Evolutionary conservation across 805 yeast species (phyloP), one percentile per base, ranked within the genome.

Genomic region (Candida khao-thaluensis): DNA sequence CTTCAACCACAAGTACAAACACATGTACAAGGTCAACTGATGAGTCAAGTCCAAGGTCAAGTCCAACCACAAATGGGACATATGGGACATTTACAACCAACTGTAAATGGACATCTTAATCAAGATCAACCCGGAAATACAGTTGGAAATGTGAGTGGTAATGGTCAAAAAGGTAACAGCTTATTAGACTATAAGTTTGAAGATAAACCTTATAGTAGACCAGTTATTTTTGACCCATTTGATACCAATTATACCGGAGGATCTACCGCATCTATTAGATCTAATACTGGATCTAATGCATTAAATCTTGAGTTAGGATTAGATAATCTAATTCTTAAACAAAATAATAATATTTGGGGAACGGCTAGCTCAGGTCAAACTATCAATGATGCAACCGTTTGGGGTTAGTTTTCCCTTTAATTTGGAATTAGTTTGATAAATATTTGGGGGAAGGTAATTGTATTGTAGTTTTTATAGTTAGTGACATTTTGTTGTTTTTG

Each of bases 271-370:
- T 21, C 26, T 31, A 15, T 27, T 14, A n/a, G 26, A 14, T 22
- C 35, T 21, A 15, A 15, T 14, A 22, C 15, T 21, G 35, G 35
- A 15, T 20, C 35, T 15, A 31, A 31, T 20, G 14, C 34, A 21
- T 30, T 24, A 24, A 34, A 34, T n/a, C 23, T 34, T 5, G 35
- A 31, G 3, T 22, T 31, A 20, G 26, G 25, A 16, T 33, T 26
- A 30, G 36, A 32, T 12, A 21, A 25, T 15, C 18, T 38, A 18
- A 28, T 16, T 6, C 27, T 29, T 21, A 40, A 34, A 24, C 38
- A 29, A 20, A 30, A 23, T 16, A 39, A 31, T 25, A 39, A 35
- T 22, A 41, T 41, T 24, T 41, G 44, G 44, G 44, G 40, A 10
- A 41, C 30, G 17, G 17, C 30, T 7, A 32, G 8, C 17, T 21